Conservation (phyloP, 2,329 filamentous ascomycete genomes). For the Bipolaris sorokiniana region DNA sequence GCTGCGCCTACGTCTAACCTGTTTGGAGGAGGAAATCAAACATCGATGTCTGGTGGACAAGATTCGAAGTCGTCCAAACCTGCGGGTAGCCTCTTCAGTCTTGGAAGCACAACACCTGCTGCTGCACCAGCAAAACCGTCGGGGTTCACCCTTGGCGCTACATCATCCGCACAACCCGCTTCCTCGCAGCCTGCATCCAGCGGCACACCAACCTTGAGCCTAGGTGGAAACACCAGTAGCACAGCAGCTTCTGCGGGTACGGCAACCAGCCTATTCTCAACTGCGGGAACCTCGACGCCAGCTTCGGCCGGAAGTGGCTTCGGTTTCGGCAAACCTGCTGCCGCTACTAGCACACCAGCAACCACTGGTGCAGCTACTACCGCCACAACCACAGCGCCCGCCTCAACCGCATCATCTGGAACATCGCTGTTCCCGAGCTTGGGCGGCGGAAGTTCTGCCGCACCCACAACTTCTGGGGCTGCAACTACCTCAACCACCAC, state of each 20-base stretch:
- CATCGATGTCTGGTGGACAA: slow-evolving; percentile 40
- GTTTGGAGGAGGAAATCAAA: slow-evolving; percentile 31
- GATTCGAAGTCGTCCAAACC: slow-evolving; percentile 43
- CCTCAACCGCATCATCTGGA: slow-evolving; percentile 25
- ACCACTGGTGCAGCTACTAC: slow-evolving; percentile 27
- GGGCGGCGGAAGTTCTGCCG: slow-evolving; percentile 25
- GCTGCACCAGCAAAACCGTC: slow-evolving; percentile 40
- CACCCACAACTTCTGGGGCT: slow-evolving; percentile 26
- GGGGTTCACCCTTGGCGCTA: slow-evolving; percentile 36
- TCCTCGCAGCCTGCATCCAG: slow-evolving; percentile 30
- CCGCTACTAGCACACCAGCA: slow-evolving; percentile 27
- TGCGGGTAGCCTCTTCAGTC: slow-evolving; percentile 31
- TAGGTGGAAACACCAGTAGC: slow-evolving; percentile 33
- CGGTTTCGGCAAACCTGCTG: slow-evolving; percentile 22
- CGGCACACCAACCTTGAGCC: slow-evolving; percentile 19
- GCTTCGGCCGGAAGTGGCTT: slow-evolving; percentile 24
- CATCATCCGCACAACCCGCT: slow-evolving; percentile 32
- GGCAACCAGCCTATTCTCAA: slow-evolving; percentile 28
- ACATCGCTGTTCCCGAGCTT: slow-evolving; percentile 30
- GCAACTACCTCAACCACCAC: slow-evolving; percentile 20
- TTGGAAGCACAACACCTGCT: slow-evolving; percentile 39
- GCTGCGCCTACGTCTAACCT: slow-evolving; percentile 28
- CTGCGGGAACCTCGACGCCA: slow-evolving; percentile 19
- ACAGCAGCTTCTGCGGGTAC: slow-evolving; percentile 33
- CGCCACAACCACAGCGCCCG: slow-evolving; percentile 22